Conservation (phyloP, 352 stramenopile species). For the Phytophthora lateralis region DNA sequence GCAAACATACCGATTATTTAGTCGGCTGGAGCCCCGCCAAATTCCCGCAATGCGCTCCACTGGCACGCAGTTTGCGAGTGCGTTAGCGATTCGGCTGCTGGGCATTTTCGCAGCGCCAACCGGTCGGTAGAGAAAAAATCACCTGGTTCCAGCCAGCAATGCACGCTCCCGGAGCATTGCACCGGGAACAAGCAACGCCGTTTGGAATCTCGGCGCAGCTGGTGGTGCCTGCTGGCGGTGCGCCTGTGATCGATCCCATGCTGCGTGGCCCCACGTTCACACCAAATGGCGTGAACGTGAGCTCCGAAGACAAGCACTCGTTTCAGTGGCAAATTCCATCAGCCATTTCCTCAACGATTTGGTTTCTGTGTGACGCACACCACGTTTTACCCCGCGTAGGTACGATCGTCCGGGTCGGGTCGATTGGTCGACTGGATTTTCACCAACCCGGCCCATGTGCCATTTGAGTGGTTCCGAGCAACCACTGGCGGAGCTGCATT, state of each 20-base stretch:
- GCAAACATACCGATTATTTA: constrained; percentile 11
- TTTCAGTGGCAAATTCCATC: constrained; percentile 12
- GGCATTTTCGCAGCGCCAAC: constrained; percentile 25
- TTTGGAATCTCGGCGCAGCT: constrained; percentile 10
- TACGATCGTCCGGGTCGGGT: neutral
- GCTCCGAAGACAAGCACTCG: neutral
- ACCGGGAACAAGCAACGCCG: constrained; percentile 9
- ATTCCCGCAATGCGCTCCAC: constrained; percentile 21
- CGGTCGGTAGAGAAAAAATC: constrained; percentile 14
- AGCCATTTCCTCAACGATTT: constrained; percentile 21
- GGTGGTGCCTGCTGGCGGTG: constrained; percentile 15
- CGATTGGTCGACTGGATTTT: neutral
- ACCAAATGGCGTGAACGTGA: neutral
- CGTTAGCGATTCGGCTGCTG: constrained; percentile 12
- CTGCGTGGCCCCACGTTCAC: constrained; percentile 17
- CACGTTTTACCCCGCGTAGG: neutral
- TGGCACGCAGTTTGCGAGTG: constrained; percentile 13
- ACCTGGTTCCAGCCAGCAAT: constrained; percentile 6
- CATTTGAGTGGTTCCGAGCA: constrained; percentile 27
- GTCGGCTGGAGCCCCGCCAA: neutral
- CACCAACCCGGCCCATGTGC: neutral
- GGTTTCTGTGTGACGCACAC: neutral
- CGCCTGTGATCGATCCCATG: constrained; percentile 15
- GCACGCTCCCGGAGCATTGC: neutral
- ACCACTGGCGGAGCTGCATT: constrained; percentile 28